Percentiles rank a stretch among this genome's conserved stretches.
phyloP scores from a whole-genome alignment of 73 alveolate genomes.

The Strombidium stylifer region DNA sequence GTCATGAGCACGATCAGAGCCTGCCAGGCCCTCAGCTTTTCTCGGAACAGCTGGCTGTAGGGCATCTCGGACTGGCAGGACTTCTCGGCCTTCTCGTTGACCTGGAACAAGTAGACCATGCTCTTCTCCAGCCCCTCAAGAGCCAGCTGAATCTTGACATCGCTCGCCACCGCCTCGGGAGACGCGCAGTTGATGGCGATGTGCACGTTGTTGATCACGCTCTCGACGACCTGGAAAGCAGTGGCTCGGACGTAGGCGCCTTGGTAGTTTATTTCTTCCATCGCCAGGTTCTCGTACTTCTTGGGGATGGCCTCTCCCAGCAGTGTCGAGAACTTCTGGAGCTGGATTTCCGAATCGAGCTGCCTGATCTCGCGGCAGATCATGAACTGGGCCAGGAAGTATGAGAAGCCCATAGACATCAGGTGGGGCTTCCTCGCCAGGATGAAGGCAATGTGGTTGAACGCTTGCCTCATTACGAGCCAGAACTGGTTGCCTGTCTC shows the following conservation, averaged over 20 bases:
- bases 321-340: background rate
- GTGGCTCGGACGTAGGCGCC: slow-evolving; percentile 44
- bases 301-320: slow-evolving; percentile 31
- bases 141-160: background rate
- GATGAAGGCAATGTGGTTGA: slow-evolving; percentile 30
- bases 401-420: slow-evolving; percentile 24
- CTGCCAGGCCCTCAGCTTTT: slow-evolving; percentile 45
- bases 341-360: slow-evolving; percentile 41
- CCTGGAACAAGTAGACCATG: background rate
- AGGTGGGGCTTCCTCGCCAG: slow-evolving; percentile 11
- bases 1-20: slow-evolving; percentile 14
- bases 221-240: slow-evolving; percentile 21
- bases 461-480: slow-evolving; percentile 24
- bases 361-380: slow-evolving; percentile 40
- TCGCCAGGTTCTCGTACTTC: slow-evolving; percentile 21
- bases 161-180: background rate
- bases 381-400: slow-evolving; percentile 9
- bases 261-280: slow-evolving; percentile 34
- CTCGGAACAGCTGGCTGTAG: slow-evolving; percentile 28
- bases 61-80: slow-evolving; percentile 40
- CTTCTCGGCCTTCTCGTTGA: background rate
- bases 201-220: too few species aligned
- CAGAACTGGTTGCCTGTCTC: slow-evolving; percentile 47
- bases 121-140: slow-evolving; percentile 10
- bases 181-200: background rate